Conservation (phyloP, 257 asterid genomes). For the Ajuga chamaepitys region DNA sequence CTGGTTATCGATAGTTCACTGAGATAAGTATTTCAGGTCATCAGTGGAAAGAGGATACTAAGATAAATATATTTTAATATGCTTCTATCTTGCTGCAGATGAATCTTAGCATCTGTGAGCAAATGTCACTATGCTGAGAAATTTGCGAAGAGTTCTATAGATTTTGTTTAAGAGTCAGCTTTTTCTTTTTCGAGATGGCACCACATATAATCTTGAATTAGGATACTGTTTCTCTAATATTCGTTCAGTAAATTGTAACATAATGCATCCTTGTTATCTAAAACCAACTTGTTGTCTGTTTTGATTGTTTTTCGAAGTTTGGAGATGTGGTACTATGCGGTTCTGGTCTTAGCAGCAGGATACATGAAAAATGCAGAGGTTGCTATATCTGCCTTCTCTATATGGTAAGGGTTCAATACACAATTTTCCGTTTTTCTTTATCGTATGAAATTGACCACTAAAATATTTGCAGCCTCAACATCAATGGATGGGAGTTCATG, state of each 20-base stretch:
- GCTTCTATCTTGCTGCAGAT: too few species aligned
- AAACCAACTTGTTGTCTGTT: neutral
- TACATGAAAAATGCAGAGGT: constrained; percentile 81
- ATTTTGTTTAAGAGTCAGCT: neutral
- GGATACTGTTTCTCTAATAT: neutral
- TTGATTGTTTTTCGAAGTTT: constrained; percentile 36
- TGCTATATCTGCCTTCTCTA: constrained; percentile 82
- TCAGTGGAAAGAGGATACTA: neutral
- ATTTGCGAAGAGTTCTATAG: neutral
- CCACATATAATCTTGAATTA: neutral
- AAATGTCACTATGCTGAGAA: too few species aligned
- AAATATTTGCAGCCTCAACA: constrained; percentile 47
- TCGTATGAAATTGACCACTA: neutral
- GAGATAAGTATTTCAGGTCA: neutral
- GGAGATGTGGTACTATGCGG: constrained; percentile 85
- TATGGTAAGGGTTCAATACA: constrained; percentile 43
- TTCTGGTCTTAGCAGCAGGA: constrained; percentile 79
- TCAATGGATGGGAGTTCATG: constrained; percentile 85
- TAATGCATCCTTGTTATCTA: neutral
- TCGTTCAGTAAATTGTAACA: neutral
- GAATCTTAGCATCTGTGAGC: too few species aligned
- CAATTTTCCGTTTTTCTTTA: neutral
- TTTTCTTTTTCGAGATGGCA: neutral
- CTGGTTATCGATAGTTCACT: neutral
- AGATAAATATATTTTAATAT: too few species aligned